Percentiles rank a stretch among this genome's conserved stretches.
Evolutionary conservation across 345 rosid genomes (phyloP).

Genomic region (Rhizophora apiculata): DNA sequence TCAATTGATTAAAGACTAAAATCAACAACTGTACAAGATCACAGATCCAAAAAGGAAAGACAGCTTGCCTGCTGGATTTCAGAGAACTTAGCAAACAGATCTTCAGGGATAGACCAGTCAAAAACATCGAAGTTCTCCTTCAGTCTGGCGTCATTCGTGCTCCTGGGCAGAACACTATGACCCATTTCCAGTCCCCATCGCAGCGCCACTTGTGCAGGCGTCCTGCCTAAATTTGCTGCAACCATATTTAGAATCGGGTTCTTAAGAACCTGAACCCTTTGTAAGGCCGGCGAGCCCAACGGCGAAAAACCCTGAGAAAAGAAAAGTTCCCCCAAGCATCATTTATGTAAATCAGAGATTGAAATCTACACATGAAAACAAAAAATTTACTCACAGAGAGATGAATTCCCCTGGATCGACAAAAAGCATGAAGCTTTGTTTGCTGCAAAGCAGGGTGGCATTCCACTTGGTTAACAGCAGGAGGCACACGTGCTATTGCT

Average conservation of each 20-base stretch:
- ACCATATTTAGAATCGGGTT: slow-evolving; percentile 30
- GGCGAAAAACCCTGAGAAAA: slow-evolving; percentile 48
- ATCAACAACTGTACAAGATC: not conserved
- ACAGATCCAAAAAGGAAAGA: not conserved
- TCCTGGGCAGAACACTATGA: slow-evolving; percentile 52
- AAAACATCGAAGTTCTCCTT: slow-evolving; percentile 24
- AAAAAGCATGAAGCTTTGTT: slow-evolving; percentile 37
- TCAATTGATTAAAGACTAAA: not conserved
- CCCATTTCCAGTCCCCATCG: slow-evolving; percentile 60
- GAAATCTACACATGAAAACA: not conserved
- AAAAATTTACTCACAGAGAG: slow-evolving; percentile 31
- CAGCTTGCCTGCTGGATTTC: slow-evolving; percentile 53
- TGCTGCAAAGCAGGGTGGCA: slow-evolving; percentile 56
- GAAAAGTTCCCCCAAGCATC: not conserved
- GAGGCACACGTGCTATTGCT: slow-evolving; percentile 1
- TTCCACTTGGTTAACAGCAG: slow-evolving; percentile 50
- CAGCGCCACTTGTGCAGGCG: slow-evolving; percentile 51
- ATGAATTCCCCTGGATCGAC: slow-evolving; percentile 54
- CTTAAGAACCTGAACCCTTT: slow-evolving; percentile 39
- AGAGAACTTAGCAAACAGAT: slow-evolving; percentile 7
- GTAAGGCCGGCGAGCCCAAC: slow-evolving; percentile 41
- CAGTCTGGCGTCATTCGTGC: slow-evolving; percentile 39
- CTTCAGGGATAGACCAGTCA: not conserved
- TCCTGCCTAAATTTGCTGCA: slow-evolving; percentile 44
- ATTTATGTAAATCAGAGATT: not conserved